A percentile compares a stretch with the other conserved stretches of the same genome.
Evolutionary conservation across 2,329 filamentous ascomycete species (phyloP).

Genomic region (Colletotrichum aenigma): DNA sequence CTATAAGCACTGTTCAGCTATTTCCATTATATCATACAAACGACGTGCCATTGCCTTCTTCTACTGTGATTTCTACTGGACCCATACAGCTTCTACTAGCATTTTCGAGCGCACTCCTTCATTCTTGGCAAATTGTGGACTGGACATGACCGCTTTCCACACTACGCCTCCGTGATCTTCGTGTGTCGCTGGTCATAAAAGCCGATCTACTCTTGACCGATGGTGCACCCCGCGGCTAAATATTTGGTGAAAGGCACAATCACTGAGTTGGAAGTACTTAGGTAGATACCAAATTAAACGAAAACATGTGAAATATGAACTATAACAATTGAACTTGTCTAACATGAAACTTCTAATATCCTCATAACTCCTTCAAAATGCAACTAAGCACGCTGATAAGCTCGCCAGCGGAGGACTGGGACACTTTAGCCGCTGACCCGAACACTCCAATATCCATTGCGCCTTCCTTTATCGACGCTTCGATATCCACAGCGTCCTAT

Average conservation of each 20-base stretch:
- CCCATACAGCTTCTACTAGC: no score
- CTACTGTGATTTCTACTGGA: no score
- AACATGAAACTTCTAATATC: background rate
- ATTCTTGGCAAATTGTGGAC: no score
- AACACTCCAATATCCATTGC: slow-evolving; percentile 45
- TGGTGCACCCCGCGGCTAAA: background rate
- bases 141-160: no score
- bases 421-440: slow-evolving; percentile 25
- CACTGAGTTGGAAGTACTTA: background rate
- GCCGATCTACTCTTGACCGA: no score
- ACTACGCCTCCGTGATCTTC: no score
- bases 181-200: no score
- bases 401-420: background rate
- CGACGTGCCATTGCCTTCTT: no score
- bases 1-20: no score
- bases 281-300: background rate
- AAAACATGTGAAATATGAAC: background rate
- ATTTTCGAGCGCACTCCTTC: no score
- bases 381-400: background rate
- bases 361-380: background rate
- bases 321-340: background rate
- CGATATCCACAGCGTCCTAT: slow-evolving; percentile 45
- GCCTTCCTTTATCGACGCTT: slow-evolving; percentile 36
- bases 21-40: no score
- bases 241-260: background rate